Percentiles rank a stretch among this genome's conserved stretches.
These are phyloP conservation scores for Nakazawaea wyomingensis DNA, from an alignment of 805 yeast genomes.

Conservation along the genomic window DNA sequence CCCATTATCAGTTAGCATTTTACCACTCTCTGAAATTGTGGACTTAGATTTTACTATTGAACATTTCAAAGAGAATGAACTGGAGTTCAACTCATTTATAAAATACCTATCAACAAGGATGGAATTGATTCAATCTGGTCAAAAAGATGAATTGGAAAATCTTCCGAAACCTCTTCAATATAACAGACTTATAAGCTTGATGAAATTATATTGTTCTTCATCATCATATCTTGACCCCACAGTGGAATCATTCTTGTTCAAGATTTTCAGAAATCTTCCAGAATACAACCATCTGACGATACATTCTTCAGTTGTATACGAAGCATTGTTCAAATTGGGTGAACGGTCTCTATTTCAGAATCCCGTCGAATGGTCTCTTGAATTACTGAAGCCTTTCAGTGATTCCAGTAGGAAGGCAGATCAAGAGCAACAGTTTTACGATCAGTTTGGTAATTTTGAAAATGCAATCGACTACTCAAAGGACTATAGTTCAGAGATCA, in stretches of 20 bases:
- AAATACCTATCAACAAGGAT: conserved; percentile 16
- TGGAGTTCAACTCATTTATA: conserved; percentile 22
- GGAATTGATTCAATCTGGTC: not conserved
- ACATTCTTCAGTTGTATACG: conserved; percentile 49
- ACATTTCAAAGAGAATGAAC: conserved; percentile 21
- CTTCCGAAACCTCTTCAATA: conserved; percentile 23
- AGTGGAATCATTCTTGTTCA: conserved; percentile 44
- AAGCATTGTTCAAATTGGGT: conserved; percentile 34
- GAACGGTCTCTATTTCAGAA: conserved; percentile 30
- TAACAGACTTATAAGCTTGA: conserved; percentile 36
- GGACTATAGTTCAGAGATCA: conserved; percentile 13
- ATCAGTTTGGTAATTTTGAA: conserved; percentile 19
- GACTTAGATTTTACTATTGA: conserved; percentile 28
- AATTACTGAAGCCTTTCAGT: conserved; percentile 38
- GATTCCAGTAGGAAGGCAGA: conserved; percentile 38
- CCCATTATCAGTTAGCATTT: conserved; percentile 38
- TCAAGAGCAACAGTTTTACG: conserved; percentile 37
- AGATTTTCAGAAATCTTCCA: conserved; percentile 27
- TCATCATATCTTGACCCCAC: conserved; percentile 42
- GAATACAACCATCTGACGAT: conserved; percentile 35
- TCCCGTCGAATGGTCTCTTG: conserved; percentile 48
- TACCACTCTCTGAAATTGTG: conserved; percentile 35
- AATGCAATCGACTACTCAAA: not conserved
- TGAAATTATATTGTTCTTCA: conserved; percentile 51
- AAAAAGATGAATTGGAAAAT: not conserved